phyloP scores from a whole-genome alignment of 2,329 filamentous ascomycete species.

The Fusarium longipes region DNA sequence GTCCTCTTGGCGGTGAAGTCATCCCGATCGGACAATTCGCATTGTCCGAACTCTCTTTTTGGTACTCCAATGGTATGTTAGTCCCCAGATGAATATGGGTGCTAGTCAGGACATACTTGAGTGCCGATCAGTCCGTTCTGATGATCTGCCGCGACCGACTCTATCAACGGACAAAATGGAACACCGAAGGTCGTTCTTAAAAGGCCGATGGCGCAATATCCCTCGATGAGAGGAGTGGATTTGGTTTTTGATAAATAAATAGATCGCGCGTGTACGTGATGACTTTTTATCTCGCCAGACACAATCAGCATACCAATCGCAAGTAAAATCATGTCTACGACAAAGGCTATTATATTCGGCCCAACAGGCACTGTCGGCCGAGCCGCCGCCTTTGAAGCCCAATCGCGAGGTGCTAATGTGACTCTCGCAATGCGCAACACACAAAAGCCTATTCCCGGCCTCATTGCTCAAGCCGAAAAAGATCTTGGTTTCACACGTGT shows the following conservation, averaged over 20 bases:
- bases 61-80: no score
- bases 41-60: not conserved
- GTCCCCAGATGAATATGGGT: no score
- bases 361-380: conserved; percentile 26
- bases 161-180: not conserved
- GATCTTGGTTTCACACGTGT: conserved; percentile 9
- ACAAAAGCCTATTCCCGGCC: conserved; percentile 4
- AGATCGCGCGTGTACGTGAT: accelerated
- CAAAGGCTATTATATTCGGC: conserved; percentile 26
- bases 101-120: not conserved
- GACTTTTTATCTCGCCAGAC: not conserved
- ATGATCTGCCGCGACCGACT: not conserved
- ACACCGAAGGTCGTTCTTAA: not conserved
- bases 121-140: not conserved
- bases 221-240: accelerated
- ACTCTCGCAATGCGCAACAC: conserved; percentile 24
- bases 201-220: not conserved
- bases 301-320: accelerated
- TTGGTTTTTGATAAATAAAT: not conserved
- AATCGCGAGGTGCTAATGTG: conserved; percentile 3
- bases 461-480: not conserved
- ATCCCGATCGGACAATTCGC: not conserved
- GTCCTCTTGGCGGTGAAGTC: not conserved
- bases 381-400: conserved; percentile 18
- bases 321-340: not conserved